Evolutionary conservation across 352 stramenopile species (phyloP), one percentile per base, ranked within the genome.

Genomic region (Phytophthora ramorum): DNA sequence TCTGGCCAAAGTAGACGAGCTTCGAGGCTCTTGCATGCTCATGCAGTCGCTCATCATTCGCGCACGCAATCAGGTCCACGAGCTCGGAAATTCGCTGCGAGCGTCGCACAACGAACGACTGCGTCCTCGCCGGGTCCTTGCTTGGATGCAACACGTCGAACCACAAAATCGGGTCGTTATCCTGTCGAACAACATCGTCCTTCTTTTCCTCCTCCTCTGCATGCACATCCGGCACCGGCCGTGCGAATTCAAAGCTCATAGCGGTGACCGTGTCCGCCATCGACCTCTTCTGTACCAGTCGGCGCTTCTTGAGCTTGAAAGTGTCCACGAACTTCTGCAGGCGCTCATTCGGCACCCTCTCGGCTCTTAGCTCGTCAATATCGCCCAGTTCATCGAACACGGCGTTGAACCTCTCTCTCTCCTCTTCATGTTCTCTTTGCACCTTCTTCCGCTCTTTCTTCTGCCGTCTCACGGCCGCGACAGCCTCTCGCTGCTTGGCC

Each of bases 91-190:
- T 58, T 2, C 32, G 63, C 58, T 90, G 79, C 3, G 83, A 92
- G n/a, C 74, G 61, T 19, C 78, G 76, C 50, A 93, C 79, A 12
- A 93, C 63, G 37, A 93, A 93, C 30, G 81, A 90, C 63, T 93
- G 85, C 7, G 85, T 92, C 28, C 73, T 75, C 0, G 76, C 61
- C 10, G 83, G 79, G 26, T 91, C 79, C 50, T 92, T 91, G 38
- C 73, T 85, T 24, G 85, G 71, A 65, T 93, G 85, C 35, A 91
- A 72, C 45, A 93, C 81, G 41, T 93, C 85, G 24, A 91, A 69
- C 81, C 81, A 91, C 54, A 91, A 48, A 41, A 93, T 62, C 16
- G 84, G 70, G 57, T 93, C 84, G 10, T 60, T 75, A 14, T 75
- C 61, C 14, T 43, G 61, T n/a, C 40, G 38, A 24, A 7, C 48